Base-by-base conservation (phyloP, 2,329 filamentous ascomycete species). In the Penicillium sp. region DNA sequence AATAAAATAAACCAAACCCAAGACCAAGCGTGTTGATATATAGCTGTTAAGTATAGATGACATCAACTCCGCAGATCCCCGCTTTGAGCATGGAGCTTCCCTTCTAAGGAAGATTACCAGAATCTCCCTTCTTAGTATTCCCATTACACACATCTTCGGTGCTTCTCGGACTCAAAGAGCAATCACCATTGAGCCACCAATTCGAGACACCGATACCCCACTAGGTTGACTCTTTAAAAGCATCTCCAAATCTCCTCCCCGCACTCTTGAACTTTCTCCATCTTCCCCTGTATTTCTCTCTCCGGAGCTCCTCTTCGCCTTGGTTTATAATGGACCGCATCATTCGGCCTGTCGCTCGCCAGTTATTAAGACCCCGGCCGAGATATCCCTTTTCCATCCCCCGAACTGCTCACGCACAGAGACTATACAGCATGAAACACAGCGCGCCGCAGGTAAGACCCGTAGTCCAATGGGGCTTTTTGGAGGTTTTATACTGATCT, bases 361-460 rank as follows among this genome's bases (percentile, higher is more conserved):
- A 74, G 58, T 64, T 77, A 18, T 60, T 72, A 46, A 68, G 70
- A 61, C 63, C 72, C 40, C 66, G 65, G 43, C 61, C 67, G 35
- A 66, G 69, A 61, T 76, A 74, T 59, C 71, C 71, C 39, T 75
- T 69, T 55, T 55, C 66, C 13, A 65, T 75, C 53, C 74, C 72
- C 47, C 57, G 66, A 6, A 57, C 65, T 9, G 63, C 68, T 45
- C 66, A 66, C 57, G 61, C 68, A n/a, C 69, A 69, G 61, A 67
- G 74, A 63, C 65, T 75, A 55, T 77, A 75, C 70, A 72, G 71
- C 26, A 76, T 77, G 72, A 67, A 69, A 58, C 69, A 77, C 61
- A 73, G 63, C 49, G 68, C 75, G 18, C 76, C 76, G 61, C 66
- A 69, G 57, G 76, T 78, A 58, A 58, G 71, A 24, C 64, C 24